A percentile compares a stretch with the other conserved stretches of the same genome.
phyloP scores from a whole-genome alignment of 2,329 filamentous ascomycete genomes.

The Venturiaceae sp. region DNA sequence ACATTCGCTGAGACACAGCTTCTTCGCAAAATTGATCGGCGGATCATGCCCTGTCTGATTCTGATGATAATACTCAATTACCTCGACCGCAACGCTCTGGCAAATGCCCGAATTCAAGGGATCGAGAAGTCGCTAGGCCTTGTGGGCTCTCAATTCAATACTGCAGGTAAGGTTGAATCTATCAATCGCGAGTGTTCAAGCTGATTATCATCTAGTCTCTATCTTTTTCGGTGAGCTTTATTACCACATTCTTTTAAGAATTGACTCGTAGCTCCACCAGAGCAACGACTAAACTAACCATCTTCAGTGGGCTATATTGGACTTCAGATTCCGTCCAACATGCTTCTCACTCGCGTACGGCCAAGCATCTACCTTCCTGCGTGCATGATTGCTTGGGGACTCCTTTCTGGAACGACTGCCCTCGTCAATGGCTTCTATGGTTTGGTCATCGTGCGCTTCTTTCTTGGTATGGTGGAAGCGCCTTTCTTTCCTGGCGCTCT shows the following conservation, averaged over 20 bases:
- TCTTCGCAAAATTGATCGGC: not conserved
- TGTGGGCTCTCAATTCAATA: conserved; percentile 46
- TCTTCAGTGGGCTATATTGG: conserved; percentile 3
- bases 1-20: not conserved
- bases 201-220: not conserved
- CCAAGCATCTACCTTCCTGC: conserved; percentile 17
- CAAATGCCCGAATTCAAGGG: conserved; percentile 52
- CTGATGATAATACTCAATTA: conserved; percentile 11
- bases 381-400: conserved; percentile 29
- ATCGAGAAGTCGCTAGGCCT: conserved; percentile 49
- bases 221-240: not conserved
- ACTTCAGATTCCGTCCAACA: conserved; percentile 23
- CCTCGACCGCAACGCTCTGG: conserved; percentile 55
- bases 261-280: no score
- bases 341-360: conserved; percentile 21
- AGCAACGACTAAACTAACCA: not conserved
- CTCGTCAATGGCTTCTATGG: conserved; percentile 23
- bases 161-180: conserved; percentile 31
- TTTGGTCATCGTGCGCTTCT: conserved; percentile 27
- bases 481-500: conserved; percentile 23
- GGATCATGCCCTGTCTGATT: not conserved
- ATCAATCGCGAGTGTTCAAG: conserved; percentile 49
- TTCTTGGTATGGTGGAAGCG: conserved; percentile 26
- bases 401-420: conserved; percentile 26
- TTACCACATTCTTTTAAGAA: no score